These are phyloP conservation scores for Copromyces sp. DNA, from an alignment of 495 filamentous ascomycete species.

Conservation along the genomic window DNA sequence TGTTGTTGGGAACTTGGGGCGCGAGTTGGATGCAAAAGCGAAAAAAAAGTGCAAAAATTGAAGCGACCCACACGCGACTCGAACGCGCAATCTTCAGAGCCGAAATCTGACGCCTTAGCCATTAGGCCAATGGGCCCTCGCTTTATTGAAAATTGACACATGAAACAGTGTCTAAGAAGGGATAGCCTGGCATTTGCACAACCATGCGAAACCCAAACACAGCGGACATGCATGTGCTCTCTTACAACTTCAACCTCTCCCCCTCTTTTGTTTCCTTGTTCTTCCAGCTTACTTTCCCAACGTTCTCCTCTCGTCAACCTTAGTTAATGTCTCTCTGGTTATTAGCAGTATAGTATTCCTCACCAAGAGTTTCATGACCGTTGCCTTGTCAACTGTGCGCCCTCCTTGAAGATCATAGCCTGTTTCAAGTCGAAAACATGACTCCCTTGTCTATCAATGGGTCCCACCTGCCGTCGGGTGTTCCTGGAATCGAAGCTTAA, in stretches of 20 bases:
- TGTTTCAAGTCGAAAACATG: neutral
- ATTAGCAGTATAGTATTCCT: too few species aligned
- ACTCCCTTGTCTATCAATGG: neutral
- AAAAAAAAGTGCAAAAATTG: neutral
- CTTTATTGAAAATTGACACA: neutral
- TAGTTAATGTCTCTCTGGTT: too few species aligned
- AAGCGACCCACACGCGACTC: slow-evolving; percentile 22
- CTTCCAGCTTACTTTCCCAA: neutral
- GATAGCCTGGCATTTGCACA: neutral
- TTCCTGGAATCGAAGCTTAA: neutral
- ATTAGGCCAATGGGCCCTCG: slow-evolving; percentile 17
- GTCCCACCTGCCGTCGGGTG: neutral
- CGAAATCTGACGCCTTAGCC: slow-evolving; percentile 13
- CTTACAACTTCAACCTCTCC: neutral
- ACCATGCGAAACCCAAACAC: neutral
- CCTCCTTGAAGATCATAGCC: neutral
- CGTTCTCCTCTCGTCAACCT: neutral
- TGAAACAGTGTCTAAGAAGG: neutral
- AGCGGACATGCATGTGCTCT: neutral
- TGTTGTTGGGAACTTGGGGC: neutral
- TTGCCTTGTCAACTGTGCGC: neutral
- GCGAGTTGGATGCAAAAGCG: neutral
- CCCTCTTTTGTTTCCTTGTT: neutral
- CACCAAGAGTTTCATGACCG: neutral
- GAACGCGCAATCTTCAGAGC: slow-evolving; percentile 27